Evolutionary conservation across 805 yeast species (phyloP).

Genomic region (Suhomyces prunicola): DNA sequence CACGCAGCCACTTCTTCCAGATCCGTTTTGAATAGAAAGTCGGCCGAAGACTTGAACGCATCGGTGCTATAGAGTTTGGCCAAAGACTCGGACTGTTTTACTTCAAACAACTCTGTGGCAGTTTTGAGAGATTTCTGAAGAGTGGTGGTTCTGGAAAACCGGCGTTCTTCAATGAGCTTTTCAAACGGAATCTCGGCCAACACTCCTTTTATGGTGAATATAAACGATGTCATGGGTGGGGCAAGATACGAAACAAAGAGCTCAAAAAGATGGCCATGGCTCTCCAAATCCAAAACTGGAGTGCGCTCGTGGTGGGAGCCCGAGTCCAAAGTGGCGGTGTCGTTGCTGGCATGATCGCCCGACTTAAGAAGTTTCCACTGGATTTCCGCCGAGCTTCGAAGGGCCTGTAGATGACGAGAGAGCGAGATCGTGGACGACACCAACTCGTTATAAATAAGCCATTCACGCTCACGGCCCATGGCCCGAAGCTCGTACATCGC

Average conservation of each 20-base stretch:
- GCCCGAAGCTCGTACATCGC: slow-evolving; percentile 58
- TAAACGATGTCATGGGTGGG: slow-evolving; percentile 67
- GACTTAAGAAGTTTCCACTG: slow-evolving; percentile 50
- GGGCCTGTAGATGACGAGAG: slow-evolving; percentile 60
- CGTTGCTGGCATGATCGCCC: slow-evolving; percentile 6
- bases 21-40: slow-evolving; percentile 46
- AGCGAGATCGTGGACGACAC: slow-evolving; percentile 52
- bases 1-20: slow-evolving; percentile 83
- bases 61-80: slow-evolving; percentile 55
- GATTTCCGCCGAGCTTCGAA: slow-evolving; percentile 65
- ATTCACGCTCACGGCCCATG: slow-evolving; percentile 56
- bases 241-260: slow-evolving; percentile 66
- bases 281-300: background rate
- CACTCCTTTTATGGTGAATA: slow-evolving; percentile 60
- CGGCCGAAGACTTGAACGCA: slow-evolving; percentile 37
- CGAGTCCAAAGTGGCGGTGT: background rate
- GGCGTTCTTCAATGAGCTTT: slow-evolving; percentile 17
- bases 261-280: slow-evolving; percentile 50
- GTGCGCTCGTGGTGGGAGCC: background rate
- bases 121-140: slow-evolving; percentile 45
- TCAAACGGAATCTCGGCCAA: slow-evolving; percentile 59
- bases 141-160: slow-evolving; percentile 40
- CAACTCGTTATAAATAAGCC: slow-evolving; percentile 39
- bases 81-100: slow-evolving; percentile 57
- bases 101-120: slow-evolving; percentile 55